These are phyloP conservation scores for Fusarium sp. DNA, from an alignment of 2,329 filamentous ascomycete species.

Conservation along the genomic window DNA sequence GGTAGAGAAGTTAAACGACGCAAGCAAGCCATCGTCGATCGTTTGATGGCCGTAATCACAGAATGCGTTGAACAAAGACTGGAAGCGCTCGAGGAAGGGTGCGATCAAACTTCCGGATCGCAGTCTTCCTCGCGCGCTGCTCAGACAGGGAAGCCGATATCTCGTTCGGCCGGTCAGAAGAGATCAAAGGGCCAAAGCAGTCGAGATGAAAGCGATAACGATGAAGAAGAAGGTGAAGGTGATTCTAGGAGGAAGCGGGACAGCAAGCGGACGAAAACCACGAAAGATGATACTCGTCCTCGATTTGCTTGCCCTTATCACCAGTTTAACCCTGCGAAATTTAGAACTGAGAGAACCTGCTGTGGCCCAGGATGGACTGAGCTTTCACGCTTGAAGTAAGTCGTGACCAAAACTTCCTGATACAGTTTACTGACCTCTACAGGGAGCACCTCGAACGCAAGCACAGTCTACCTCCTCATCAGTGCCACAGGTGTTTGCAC, in stretches of 20 bases:
- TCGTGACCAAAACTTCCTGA: neutral
- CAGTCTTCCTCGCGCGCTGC: constrained; percentile 32
- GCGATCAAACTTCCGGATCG: constrained; percentile 24
- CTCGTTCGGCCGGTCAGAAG: constrained; percentile 33
- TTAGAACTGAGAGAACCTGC: constrained; percentile 39
- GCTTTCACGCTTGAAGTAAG: constrained; percentile 43
- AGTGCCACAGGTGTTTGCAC: constrained; percentile 37
- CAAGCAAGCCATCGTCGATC: constrained; percentile 20
- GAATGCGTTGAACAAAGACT: constrained; percentile 36
- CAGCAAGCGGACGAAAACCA: constrained; percentile 53
- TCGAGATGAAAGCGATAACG: constrained; percentile 46
- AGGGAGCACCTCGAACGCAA: constrained; percentile 43
- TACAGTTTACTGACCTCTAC: neutral
- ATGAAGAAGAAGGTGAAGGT: constrained; percentile 45
- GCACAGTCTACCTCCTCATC: constrained; percentile 34
- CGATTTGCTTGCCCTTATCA: constrained; percentile 53
- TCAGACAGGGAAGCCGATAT: constrained; percentile 9
- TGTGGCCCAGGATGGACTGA: constrained; percentile 41
- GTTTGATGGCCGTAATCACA: constrained; percentile 30
- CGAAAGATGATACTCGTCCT: constrained; percentile 43
- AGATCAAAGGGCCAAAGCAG: constrained; percentile 28
- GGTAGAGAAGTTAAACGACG: constrained; percentile 27
- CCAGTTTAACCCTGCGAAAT: constrained; percentile 49
- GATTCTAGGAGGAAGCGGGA: constrained; percentile 47
- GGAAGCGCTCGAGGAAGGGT: constrained; percentile 37